Conservation (phyloP, 148 eudicot species). For the Suaeda aralocaspica region DNA sequence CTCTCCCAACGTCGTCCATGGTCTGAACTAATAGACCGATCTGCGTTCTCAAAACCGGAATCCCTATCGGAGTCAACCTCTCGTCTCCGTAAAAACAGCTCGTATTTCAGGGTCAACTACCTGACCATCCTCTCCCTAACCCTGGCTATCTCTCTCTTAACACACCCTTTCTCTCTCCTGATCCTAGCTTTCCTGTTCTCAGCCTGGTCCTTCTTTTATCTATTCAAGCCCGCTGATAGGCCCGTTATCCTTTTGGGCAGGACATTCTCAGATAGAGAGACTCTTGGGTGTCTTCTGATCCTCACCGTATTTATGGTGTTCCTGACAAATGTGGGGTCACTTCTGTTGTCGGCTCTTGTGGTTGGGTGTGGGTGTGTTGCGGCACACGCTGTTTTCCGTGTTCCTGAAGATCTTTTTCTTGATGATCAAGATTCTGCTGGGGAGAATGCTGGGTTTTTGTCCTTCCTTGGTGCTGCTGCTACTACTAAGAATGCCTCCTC, state of each 20-base stretch:
- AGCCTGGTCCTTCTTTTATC: slow-evolving; percentile 83
- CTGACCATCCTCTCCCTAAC: slow-evolving; percentile 42
- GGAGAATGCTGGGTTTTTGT: slow-evolving; percentile 44
- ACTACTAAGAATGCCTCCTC: slow-evolving; percentile 27
- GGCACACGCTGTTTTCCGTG: slow-evolving; percentile 75
- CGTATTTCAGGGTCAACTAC: slow-evolving; percentile 83
- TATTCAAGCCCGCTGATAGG: slow-evolving; percentile 78
- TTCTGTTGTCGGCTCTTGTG: slow-evolving; percentile 65
- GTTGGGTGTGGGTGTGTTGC: slow-evolving; percentile 58
- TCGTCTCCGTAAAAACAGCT: slow-evolving; percentile 72
- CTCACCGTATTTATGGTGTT: slow-evolving; percentile 52
- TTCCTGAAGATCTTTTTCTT: slow-evolving; percentile 78
- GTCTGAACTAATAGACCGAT: slow-evolving; percentile 66
- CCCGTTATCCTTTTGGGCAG: slow-evolving; percentile 60
- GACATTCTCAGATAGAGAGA: slow-evolving; percentile 64
- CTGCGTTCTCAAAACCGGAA: slow-evolving; percentile 76
- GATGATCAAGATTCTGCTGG: slow-evolving; percentile 58
- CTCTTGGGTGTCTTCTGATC: slow-evolving; percentile 42
- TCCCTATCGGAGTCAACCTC: slow-evolving; percentile 65
- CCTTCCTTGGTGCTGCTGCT: slow-evolving; percentile 55
- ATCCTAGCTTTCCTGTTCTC: slow-evolving; percentile 55
- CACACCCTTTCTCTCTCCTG: slow-evolving; percentile 78
- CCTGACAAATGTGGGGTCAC: slow-evolving; percentile 74
- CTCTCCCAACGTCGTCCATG: slow-evolving; percentile 76
- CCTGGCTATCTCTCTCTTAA: slow-evolving; percentile 62